phyloP scores from a whole-genome alignment of 495 filamentous ascomycete species.

The Massariosphaeria phaeospora region DNA sequence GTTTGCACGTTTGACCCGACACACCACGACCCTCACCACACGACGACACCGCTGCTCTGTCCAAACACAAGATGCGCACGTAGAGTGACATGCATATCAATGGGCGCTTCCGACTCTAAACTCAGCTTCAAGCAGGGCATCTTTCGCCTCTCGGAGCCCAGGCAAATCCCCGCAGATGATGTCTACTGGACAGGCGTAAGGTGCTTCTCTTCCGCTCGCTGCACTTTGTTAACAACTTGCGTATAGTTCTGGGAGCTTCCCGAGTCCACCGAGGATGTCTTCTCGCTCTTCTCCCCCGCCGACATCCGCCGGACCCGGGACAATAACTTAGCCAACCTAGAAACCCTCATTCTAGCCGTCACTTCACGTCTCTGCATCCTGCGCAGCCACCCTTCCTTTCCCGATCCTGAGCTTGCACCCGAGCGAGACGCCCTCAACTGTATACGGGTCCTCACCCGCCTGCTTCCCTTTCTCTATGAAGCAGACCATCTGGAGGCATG shows the following conservation, averaged over 20 bases:
- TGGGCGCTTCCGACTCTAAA: conserved; percentile 99
- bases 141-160: conserved; percentile 89
- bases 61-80: background rate
- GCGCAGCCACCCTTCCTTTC: conserved; percentile 84
- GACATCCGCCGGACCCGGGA: conserved; percentile 92
- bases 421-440: conserved; percentile 90
- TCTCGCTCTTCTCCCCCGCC: conserved; percentile 88
- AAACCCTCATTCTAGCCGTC: conserved; percentile 79
- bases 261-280: conserved; percentile 92
- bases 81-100: conserved; percentile 41
- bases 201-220: conserved; percentile 19
- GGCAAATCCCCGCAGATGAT: conserved; percentile 81
- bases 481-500: conserved; percentile 77
- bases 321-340: conserved; percentile 78
- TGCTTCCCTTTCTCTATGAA: conserved; percentile 92
- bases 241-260: conserved; percentile 94
- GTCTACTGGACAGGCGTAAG: conserved; percentile 88
- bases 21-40: background rate
- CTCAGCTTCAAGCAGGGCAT: conserved; percentile 98
- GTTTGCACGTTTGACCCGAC: background rate
- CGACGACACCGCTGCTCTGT: background rate
- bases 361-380: conserved; percentile 75
- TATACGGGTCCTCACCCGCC: conserved; percentile 81
- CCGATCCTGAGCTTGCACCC: conserved; percentile 81
- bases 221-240: conserved; percentile 24